Evolutionary conservation across 192 early-diverging fungal genomes (phyloP).

Genomic region (Entomortierella parvispora): DNA sequence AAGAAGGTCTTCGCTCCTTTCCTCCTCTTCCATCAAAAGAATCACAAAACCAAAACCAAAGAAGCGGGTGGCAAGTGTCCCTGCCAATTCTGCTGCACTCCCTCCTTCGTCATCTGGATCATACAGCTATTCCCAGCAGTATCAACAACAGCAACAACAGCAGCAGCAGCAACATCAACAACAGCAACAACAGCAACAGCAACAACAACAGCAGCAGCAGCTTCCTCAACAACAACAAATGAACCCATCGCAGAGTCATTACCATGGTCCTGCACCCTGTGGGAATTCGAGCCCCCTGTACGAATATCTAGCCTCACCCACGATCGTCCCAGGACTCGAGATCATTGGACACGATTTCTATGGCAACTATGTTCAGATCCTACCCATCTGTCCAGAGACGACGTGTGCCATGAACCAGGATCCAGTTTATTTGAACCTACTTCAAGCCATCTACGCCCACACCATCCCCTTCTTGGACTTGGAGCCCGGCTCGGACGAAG

Average conservation of each 20-base stretch:
- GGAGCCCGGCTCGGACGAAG: constrained; percentile 42
- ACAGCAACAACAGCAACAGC: neutral
- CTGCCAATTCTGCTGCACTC: no score
- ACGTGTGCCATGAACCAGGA: constrained; percentile 52
- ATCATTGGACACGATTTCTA: constrained; percentile 49
- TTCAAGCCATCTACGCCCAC: constrained; percentile 47
- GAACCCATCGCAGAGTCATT: neutral
- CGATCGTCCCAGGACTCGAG: constrained; percentile 42
- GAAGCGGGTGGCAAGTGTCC: no score
- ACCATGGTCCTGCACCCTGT: constrained; percentile 46
- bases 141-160: neutral
- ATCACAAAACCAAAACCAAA: no score
- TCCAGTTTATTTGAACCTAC: constrained; percentile 39
- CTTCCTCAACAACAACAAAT: neutral
- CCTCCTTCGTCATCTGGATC: no score
- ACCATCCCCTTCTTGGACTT: constrained; percentile 46
- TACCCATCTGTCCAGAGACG: constrained; percentile 49
- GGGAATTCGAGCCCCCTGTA: constrained; percentile 45
- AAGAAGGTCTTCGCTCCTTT: no score
- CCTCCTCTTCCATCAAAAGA: no score
- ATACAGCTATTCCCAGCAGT: neutral
- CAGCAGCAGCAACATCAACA: neutral
- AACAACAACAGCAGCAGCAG: neutral
- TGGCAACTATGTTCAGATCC: constrained; percentile 48
- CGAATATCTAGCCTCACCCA: constrained; percentile 43